Base-by-base conservation (phyloP, 345 rosid species). In the Salix viminalis region DNA sequence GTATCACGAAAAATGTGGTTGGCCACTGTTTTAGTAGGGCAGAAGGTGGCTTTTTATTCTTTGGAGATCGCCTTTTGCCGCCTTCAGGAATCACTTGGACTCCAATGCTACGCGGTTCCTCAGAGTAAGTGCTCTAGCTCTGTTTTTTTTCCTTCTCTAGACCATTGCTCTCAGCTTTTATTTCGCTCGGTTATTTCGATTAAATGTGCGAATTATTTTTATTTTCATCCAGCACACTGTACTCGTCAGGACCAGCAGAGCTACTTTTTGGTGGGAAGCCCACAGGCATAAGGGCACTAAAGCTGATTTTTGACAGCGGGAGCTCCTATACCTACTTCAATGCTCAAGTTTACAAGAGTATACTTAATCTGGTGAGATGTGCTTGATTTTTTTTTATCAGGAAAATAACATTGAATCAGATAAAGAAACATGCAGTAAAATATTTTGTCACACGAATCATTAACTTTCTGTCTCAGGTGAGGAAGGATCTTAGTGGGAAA, bases 251-350 rank as follows among this genome's bases (percentile, higher is more conserved):
- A 61, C 91, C 96, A 23, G 94, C 96, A 2, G 96, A 91, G 74
- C 86, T 95, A 81, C 72, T 89, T 11, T 84, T 82, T 56, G 81
- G 84, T 10, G 87, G 88, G 39, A 91, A 87, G 88, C 67, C 86
- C 65, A 85, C 89, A 2, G 94, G 92, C 74, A 70, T 87, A 4
- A 89, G 82, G 76, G 91, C 83, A 70, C 90, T 88, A 24, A 54
- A 84, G 70, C 54, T 90, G 34, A 65, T 91, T 66, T 91, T 93
- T 73, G 99, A 95, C 83, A 96, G 98, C 52, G 99, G 99, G 67
- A 90, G 96, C 88, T 91, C 99, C 4, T 96, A 93, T 83, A 84
- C 93, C 61, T 96, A 96, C 88, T 90, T 93, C 78, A 84, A 66
- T 73, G 81, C 82, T 10, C 78, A 71, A 62, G 88, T 89, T 61